Evolutionary conservation across 306 rosid genomes (phyloP).

Genomic region (Pyrus pyrifolia): DNA sequence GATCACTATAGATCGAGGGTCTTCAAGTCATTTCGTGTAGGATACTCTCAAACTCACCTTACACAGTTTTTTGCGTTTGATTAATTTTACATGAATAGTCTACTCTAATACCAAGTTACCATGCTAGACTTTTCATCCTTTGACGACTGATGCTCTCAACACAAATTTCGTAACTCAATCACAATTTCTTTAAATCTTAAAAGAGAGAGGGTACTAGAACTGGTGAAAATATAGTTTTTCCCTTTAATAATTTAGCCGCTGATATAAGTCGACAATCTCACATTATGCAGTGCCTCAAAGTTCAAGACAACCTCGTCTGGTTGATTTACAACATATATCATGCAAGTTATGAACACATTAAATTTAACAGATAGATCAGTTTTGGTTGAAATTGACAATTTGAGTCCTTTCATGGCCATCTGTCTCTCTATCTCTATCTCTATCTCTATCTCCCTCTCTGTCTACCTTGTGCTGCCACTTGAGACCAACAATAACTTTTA

Average conservation of each 20-base stretch:
- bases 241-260: background rate
- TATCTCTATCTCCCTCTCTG: background rate
- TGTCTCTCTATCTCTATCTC: slow-evolving; percentile 5
- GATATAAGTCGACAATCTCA: background rate
- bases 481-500: background rate
- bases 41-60: too few relatives aligned
- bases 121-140: too few relatives aligned
- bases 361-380: background rate
- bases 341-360: background rate
- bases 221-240: background rate
- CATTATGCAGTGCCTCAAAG: background rate
- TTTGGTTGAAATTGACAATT: slow-evolving; percentile 4
- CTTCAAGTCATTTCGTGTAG: too few relatives aligned
- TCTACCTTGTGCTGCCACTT: background rate
- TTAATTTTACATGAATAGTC: too few relatives aligned
- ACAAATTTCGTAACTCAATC: background rate
- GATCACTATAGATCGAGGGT: too few relatives aligned
- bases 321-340: background rate
- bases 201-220: background rate
- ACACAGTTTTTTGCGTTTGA: too few relatives aligned
- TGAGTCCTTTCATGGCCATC: background rate
- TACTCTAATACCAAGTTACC: too few relatives aligned
- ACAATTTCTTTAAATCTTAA: background rate
- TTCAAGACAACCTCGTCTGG: background rate
- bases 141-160: too few relatives aligned